A percentile compares a stretch with the other conserved stretches of the same genome.
Conservation (phyloP, 2,329 filamentous ascomycete genomes). For the Colletotrichum siamense region DNA sequence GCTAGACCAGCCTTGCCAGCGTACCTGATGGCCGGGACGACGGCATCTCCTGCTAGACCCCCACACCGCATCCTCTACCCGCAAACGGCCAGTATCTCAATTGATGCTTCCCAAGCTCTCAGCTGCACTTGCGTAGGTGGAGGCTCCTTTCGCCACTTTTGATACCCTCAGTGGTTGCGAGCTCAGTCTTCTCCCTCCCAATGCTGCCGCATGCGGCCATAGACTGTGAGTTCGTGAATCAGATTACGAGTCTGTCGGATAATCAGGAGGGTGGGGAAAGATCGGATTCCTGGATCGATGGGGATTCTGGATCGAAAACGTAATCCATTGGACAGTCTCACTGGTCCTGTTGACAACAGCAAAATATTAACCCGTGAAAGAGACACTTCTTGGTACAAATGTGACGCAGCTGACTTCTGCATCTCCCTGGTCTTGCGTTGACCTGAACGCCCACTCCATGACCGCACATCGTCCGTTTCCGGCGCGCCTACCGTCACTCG, state of each 20-base stretch:
- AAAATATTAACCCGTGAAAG: not conserved
- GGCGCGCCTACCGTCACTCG: not conserved
- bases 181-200: not conserved
- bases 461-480: not conserved
- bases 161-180: not conserved
- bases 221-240: not conserved
- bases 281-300: not conserved
- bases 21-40: not conserved
- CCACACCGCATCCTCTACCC: not conserved
- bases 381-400: not conserved
- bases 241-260: not conserved
- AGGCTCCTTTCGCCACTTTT: not conserved
- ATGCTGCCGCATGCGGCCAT: not conserved
- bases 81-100: not conserved
- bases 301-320: not conserved
- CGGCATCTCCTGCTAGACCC: not conserved
- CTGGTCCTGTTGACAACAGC: not conserved
- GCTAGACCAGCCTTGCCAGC: not conserved
- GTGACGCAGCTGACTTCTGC: not conserved
- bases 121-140: not conserved
- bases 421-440: not conserved
- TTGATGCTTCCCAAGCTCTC: not conserved
- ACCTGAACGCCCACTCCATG: not conserved
- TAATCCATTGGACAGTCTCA: not conserved
- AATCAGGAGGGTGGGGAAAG: not conserved